Evolutionary conservation across 2,329 filamentous ascomycete species (phyloP).

Genomic region (Rosellinia necatrix): DNA sequence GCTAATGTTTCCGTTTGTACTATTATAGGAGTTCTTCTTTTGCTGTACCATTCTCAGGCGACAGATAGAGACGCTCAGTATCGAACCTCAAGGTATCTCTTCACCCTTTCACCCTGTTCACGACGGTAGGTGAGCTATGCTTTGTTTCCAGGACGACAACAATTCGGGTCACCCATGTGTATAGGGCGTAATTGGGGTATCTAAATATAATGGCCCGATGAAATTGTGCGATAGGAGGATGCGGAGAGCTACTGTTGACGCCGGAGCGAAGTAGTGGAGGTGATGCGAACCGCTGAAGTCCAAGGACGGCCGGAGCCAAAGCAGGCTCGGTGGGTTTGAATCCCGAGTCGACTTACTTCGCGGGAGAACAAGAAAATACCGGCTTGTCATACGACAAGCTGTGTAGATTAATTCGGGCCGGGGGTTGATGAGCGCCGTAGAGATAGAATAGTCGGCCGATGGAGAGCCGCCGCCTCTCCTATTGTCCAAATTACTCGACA

Average conservation of each 20-base stretch:
- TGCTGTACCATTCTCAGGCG: conserved; percentile 43
- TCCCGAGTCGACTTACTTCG: conserved; percentile 32
- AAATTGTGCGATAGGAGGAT: conserved; percentile 27
- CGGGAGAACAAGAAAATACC: conserved; percentile 24
- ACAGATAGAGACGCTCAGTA: conserved; percentile 30
- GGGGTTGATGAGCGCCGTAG: conserved; percentile 21
- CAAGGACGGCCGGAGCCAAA: conserved; percentile 23
- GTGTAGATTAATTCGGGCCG: conserved; percentile 17
- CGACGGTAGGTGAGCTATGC: conserved; percentile 29
- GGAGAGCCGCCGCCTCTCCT: conserved; percentile 19
- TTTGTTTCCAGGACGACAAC: conserved; percentile 7
- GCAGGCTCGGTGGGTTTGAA: conserved; percentile 11
- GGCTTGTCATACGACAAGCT: conserved; percentile 37
- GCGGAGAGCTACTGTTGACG: conserved; percentile 29
- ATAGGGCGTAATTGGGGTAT: conserved; percentile 32
- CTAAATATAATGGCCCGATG: conserved; percentile 16
- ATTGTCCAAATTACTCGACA: conserved; percentile 27
- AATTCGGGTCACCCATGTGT: conserved; percentile 4
- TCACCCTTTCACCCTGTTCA: conserved; percentile 35
- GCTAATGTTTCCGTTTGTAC: conserved; percentile 39
- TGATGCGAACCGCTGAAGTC: conserved; percentile 33
- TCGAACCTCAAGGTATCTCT: conserved; percentile 30
- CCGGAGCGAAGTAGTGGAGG: conserved; percentile 30
- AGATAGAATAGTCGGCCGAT: conserved; percentile 30
- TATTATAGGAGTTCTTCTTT: conserved; percentile 39